Conservation (phyloP, 2,329 filamentous ascomycete genomes). For the Didymella arachidicola region DNA sequence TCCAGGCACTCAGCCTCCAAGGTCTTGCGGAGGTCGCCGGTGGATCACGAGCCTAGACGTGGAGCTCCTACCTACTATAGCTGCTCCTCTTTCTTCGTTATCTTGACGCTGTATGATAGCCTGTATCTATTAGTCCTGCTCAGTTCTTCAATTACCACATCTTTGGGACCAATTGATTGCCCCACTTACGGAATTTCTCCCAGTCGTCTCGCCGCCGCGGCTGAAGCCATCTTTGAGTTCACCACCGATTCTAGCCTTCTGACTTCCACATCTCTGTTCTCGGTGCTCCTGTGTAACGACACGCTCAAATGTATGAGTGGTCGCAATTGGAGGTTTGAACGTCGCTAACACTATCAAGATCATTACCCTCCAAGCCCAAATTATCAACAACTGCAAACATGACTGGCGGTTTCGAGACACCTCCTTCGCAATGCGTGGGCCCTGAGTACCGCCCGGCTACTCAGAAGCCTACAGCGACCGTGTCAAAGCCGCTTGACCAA, state of each 20-base stretch:
- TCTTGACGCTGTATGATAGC: conserved; percentile 19
- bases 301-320: conserved; percentile 3
- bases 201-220: conserved; percentile 20
- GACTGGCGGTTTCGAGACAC: conserved; percentile 41
- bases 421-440: conserved; percentile 71
- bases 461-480: conserved; percentile 85
- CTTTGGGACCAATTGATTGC: conserved; percentile 23
- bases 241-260: conserved; percentile 11
- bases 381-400: conserved; percentile 28
- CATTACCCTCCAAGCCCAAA: neutral
- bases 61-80: conserved; percentile 26
- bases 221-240: conserved; percentile 18
- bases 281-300: neutral
- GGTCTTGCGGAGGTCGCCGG: conserved; percentile 42
- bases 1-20: conserved; percentile 21
- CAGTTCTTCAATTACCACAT: conserved; percentile 21
- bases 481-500: conserved; percentile 81
- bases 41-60: conserved; percentile 44
- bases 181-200: conserved; percentile 22
- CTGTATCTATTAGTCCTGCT: conserved; percentile 23
- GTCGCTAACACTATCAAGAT: conserved; percentile 5
- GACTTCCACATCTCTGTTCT: conserved; percentile 2
- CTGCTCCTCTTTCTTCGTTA: conserved; percentile 30
- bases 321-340: neutral
- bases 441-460: conserved; percentile 78